phyloP scores from a whole-genome alignment of 106 monocot species.

The Dactylorhiza incarnata region DNA sequence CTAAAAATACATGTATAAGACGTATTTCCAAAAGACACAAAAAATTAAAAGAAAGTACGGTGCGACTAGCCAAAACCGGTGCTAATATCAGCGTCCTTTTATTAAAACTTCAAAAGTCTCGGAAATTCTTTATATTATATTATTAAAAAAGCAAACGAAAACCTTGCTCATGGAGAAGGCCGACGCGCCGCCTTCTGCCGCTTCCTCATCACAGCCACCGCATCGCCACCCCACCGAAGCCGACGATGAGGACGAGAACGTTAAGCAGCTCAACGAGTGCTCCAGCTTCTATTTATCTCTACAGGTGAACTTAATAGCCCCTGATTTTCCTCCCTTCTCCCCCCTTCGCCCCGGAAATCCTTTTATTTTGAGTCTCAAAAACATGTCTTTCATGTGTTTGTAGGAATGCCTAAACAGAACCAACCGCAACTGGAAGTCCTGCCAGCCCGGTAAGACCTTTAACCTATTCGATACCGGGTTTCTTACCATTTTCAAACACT shows the following conservation, averaged over 20 bases:
- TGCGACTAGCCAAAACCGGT: no score
- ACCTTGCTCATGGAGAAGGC: background rate
- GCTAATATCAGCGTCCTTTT: no score
- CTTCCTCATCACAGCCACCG: slow-evolving; percentile 13
- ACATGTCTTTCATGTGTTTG: slow-evolving; percentile 4
- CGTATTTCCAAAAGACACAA: no score
- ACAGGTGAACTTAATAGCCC: slow-evolving; percentile 23
- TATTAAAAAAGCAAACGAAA: no score
- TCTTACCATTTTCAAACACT: no score
- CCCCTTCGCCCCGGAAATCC: background rate
- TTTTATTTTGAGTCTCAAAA: background rate
- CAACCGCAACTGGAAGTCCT: slow-evolving; percentile 76
- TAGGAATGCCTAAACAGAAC: slow-evolving; percentile 81
- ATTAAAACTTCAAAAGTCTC: no score
- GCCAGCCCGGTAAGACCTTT: slow-evolving; percentile 45
- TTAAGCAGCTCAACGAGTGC: slow-evolving; percentile 90
- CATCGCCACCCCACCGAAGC: slow-evolving; percentile 48
- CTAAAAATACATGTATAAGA: no score
- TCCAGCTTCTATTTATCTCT: slow-evolving; percentile 73
- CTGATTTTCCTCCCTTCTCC: background rate
- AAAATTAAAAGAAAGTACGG: no score
- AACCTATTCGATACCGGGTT: background rate
- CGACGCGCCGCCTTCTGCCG: background rate
- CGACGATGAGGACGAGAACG: slow-evolving; percentile 93
- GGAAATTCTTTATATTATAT: no score